These are phyloP conservation scores for Lentinula novae-zelandiae DNA, from an alignment of 1,284 basidiomycete genomes.

Conservation along the genomic window DNA sequence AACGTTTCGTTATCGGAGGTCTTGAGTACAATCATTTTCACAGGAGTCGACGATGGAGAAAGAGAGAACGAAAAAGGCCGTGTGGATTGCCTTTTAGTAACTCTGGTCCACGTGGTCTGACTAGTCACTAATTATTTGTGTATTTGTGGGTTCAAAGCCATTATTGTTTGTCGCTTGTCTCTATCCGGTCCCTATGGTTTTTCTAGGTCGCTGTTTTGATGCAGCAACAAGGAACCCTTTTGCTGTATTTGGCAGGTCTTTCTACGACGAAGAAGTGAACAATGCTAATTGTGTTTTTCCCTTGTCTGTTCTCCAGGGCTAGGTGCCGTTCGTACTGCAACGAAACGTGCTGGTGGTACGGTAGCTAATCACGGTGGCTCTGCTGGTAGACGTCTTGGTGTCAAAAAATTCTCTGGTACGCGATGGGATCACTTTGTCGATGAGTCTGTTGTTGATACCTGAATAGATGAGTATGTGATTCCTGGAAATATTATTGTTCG, in stretches of 20 bases:
- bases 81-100: background rate
- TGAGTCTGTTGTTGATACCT: slow-evolving; percentile 5
- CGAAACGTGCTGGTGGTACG: slow-evolving; percentile 91
- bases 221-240: slow-evolving; percentile 11
- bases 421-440: slow-evolving; percentile 11
- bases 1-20: slow-evolving; percentile 97
- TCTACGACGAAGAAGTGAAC: slow-evolving; percentile 4
- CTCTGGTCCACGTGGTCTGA: background rate
- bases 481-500: slow-evolving; percentile 93
- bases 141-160: no score
- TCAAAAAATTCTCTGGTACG: slow-evolving; percentile 92
- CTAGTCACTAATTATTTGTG: background rate
- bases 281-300: slow-evolving; percentile 12
- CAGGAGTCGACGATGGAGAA: slow-evolving; percentile 1
- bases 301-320: slow-evolving; percentile 20
- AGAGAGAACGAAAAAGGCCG: slow-evolving; percentile 14
- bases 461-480: slow-evolving; percentile 75
- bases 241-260: slow-evolving; percentile 40
- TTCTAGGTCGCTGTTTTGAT: slow-evolving; percentile 38
- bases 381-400: slow-evolving; percentile 84
- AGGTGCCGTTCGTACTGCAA: slow-evolving; percentile 84
- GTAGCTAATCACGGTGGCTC: slow-evolving; percentile 90
- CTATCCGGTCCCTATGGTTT: slow-evolving; percentile 32
- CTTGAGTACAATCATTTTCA: slow-evolving; percentile 71
- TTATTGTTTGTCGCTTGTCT: background rate